phyloP scores from a whole-genome alignment of 23 red algal species.

The Agarophyton chilense region DNA sequence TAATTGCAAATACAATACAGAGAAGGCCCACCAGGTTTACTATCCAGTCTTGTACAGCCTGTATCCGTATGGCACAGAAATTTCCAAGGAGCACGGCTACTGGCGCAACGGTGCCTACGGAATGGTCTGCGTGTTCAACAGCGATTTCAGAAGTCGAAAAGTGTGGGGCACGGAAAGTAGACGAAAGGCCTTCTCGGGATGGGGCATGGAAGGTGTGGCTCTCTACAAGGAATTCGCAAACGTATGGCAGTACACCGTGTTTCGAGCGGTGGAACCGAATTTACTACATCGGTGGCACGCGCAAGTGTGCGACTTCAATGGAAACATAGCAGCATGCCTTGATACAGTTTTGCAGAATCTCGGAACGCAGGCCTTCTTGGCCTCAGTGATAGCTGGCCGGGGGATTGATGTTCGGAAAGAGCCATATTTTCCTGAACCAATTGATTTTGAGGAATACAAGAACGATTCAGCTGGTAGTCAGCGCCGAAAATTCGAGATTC shows the following conservation, averaged over 20 bases:
- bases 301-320: constrained; percentile 33
- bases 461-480: constrained; percentile 22
- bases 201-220: constrained; percentile 49
- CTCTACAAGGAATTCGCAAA: constrained; percentile 37
- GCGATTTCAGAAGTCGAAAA: constrained; percentile 31
- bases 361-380: constrained; percentile 37
- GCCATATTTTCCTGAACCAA: constrained; percentile 7
- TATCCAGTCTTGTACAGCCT: constrained; percentile 60
- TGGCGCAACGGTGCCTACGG: constrained; percentile 61
- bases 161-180: background rate
- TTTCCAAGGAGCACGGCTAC: constrained; percentile 56
- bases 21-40: constrained; percentile 25
- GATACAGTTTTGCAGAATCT: constrained; percentile 39
- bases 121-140: constrained; percentile 46
- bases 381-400: constrained; percentile 10
- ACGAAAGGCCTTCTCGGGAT: constrained; percentile 1
- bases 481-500: constrained; percentile 10
- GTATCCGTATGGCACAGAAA: constrained; percentile 37
- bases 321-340: constrained; percentile 46
- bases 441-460: constrained; percentile 33
- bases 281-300: constrained; percentile 60
- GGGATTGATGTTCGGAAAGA: constrained; percentile 38
- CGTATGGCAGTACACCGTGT: constrained; percentile 22
- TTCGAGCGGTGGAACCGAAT: constrained; percentile 53
- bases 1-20: constrained; percentile 44